Percentiles rank a stretch among this genome's conserved stretches.
Evolutionary conservation across 1,284 basidiomycete genomes (phyloP).

Genomic region (Lentinula novae-zelandiae): DNA sequence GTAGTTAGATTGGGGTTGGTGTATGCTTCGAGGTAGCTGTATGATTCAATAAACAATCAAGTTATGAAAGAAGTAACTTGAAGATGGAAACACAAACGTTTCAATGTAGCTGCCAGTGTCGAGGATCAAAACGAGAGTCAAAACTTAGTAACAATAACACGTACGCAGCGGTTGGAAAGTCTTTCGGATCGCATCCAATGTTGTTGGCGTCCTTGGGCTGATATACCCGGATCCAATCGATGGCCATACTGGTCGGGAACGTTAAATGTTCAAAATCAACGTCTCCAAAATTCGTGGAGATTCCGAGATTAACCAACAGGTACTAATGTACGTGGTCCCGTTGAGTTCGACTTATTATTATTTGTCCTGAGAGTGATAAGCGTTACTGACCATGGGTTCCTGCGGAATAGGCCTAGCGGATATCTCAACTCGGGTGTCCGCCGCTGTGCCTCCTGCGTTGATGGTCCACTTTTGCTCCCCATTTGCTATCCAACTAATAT

Average conservation of each 20-base stretch:
- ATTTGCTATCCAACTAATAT: slow-evolving; percentile 78
- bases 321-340: slow-evolving; percentile 38
- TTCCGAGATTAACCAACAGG: slow-evolving; percentile 78
- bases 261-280: slow-evolving; percentile 63
- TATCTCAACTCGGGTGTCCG: slow-evolving; percentile 66
- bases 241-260: slow-evolving; percentile 69
- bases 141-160: slow-evolving; percentile 38
- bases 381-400: slow-evolving; percentile 70
- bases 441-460: slow-evolving; percentile 65
- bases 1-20: slow-evolving; percentile 56
- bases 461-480: slow-evolving; percentile 74
- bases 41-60: not conserved
- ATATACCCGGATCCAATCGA: slow-evolving; percentile 87
- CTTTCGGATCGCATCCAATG: slow-evolving; percentile 79
- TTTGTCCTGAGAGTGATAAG: not conserved
- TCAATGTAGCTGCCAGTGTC: slow-evolving; percentile 36
- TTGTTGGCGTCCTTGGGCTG: slow-evolving; percentile 65
- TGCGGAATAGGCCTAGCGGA: slow-evolving; percentile 72
- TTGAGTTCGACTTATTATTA: not conserved
- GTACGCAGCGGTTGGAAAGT: slow-evolving; percentile 75
- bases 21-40: slow-evolving; percentile 33
- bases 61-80: not conserved
- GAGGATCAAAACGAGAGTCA: not conserved
- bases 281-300: slow-evolving; percentile 73
- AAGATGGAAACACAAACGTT: not conserved